These are phyloP conservation scores for Rubus idaeus DNA, from an alignment of 306 rosid species.

Conservation along the genomic window DNA sequence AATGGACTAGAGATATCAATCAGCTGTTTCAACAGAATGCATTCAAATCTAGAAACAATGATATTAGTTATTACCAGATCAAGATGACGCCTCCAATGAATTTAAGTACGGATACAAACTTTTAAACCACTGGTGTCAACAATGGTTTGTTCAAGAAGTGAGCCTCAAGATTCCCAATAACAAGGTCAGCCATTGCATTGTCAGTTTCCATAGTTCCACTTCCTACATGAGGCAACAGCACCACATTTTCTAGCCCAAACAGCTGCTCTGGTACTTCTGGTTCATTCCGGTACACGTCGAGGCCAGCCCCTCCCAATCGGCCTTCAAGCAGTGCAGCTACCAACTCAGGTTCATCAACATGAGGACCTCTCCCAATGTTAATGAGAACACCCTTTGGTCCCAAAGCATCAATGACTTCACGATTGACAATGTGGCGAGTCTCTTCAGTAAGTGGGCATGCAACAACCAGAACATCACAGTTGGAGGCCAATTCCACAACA, in stretches of 20 bases:
- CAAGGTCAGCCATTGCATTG: constrained; percentile 71
- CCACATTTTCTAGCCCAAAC: constrained; percentile 71
- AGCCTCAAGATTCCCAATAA: constrained; percentile 71
- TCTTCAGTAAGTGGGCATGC: constrained; percentile 70
- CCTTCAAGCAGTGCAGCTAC: constrained; percentile 77
- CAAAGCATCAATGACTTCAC: constrained; percentile 65
- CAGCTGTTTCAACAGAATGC: neutral
- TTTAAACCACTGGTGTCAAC: constrained; percentile 58
- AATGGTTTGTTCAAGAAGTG: constrained; percentile 71
- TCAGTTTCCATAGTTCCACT: constrained; percentile 72
- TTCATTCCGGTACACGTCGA: constrained; percentile 79
- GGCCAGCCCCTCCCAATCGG: constrained; percentile 80
- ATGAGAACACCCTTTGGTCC: constrained; percentile 78
- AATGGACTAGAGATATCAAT: neutral
- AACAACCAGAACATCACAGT: constrained; percentile 69
- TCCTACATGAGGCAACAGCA: constrained; percentile 73
- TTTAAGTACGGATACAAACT: neutral
- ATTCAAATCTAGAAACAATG: constrained; percentile 10
- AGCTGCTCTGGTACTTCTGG: constrained; percentile 74
- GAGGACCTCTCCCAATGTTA: constrained; percentile 86
- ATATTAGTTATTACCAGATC: neutral
- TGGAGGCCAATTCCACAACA: constrained; percentile 71
- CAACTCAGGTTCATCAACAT: constrained; percentile 69
- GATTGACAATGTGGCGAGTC: constrained; percentile 62
- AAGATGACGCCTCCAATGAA: constrained; percentile 1